A percentile compares a stretch with the other conserved stretches of the same genome.
Evolutionary conservation across 768 basidiomycete species (phyloP).

Genomic region (Chiua virens): DNA sequence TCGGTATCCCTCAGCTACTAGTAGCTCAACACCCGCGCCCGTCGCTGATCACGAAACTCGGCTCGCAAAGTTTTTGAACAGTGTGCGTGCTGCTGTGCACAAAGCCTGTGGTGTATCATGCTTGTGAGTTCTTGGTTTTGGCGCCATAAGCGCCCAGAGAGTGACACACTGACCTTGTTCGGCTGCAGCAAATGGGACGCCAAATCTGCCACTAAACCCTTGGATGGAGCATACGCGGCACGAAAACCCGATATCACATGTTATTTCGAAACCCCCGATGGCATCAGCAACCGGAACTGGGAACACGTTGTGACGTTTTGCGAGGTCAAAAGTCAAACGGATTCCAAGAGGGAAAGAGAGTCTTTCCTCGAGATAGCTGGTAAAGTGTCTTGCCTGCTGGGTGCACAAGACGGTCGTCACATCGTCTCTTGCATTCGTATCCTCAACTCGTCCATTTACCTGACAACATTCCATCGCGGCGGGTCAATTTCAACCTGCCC

Average conservation of each 20-base stretch:
- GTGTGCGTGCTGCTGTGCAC: no score
- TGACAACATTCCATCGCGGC: not conserved
- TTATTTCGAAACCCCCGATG: not conserved
- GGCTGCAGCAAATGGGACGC: not conserved
- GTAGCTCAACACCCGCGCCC: no score
- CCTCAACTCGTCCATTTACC: not conserved
- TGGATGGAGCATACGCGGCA: not conserved
- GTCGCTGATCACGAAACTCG: no score
- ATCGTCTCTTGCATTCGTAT: not conserved
- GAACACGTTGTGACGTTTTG: not conserved
- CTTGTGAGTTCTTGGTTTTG: no score
- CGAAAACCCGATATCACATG: conserved; percentile 2
- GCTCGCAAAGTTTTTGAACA: no score
- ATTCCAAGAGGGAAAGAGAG: not conserved
- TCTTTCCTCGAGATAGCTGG: conserved; percentile 1
- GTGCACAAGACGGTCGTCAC: not conserved
- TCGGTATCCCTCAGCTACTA: no score
- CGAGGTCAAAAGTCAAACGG: conserved; percentile 1
- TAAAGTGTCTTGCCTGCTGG: not conserved
- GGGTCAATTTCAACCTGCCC: not conserved
- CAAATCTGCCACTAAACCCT: not conserved
- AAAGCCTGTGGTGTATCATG: no score
- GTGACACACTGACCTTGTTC: no score
- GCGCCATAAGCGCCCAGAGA: no score
- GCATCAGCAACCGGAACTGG: not conserved